These are phyloP conservation scores for Aspergillus incahuasiensis DNA, from an alignment of 495 filamentous ascomycete genomes.

Conservation along the genomic window DNA sequence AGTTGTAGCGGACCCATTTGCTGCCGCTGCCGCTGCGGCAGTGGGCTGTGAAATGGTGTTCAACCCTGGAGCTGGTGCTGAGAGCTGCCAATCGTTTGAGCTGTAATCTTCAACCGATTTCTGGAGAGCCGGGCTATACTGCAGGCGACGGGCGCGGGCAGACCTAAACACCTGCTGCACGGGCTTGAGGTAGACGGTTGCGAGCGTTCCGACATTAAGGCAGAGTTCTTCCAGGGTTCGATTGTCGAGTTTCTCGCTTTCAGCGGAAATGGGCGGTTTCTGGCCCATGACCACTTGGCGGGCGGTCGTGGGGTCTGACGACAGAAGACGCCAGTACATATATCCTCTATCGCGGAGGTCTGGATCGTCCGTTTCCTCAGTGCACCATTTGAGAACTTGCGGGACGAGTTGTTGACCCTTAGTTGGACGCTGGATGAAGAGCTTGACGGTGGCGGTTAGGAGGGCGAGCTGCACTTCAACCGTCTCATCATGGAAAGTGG, in stretches of 20 bases:
- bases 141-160: conserved; percentile 71
- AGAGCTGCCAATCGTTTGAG: conserved; percentile 28
- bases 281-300: conserved; percentile 92
- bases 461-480: conserved; percentile 93
- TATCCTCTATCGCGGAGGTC: conserved; percentile 93
- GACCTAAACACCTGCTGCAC: conserved; percentile 96
- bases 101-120: conserved; percentile 52
- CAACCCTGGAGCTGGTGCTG: conserved; percentile 13
- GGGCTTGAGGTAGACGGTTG: conserved; percentile 96
- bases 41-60: conserved; percentile 14
- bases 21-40: conserved; percentile 6
- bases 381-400: conserved; percentile 97
- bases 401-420: conserved; percentile 93
- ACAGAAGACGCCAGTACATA: conserved; percentile 98
- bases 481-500: conserved; percentile 88
- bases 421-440: conserved; percentile 95
- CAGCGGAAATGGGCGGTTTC: conserved; percentile 94
- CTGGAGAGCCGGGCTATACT: conserved; percentile 81
- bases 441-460: conserved; percentile 93
- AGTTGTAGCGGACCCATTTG: conserved; percentile 21
- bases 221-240: conserved; percentile 94
- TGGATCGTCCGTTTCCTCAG: conserved; percentile 97
- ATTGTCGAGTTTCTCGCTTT: conserved; percentile 90
- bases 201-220: conserved; percentile 90
- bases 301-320: conserved; percentile 83